phyloP scores from a whole-genome alignment of 495 filamentous ascomycete genomes.

The Annulohypoxylon moriforme region DNA sequence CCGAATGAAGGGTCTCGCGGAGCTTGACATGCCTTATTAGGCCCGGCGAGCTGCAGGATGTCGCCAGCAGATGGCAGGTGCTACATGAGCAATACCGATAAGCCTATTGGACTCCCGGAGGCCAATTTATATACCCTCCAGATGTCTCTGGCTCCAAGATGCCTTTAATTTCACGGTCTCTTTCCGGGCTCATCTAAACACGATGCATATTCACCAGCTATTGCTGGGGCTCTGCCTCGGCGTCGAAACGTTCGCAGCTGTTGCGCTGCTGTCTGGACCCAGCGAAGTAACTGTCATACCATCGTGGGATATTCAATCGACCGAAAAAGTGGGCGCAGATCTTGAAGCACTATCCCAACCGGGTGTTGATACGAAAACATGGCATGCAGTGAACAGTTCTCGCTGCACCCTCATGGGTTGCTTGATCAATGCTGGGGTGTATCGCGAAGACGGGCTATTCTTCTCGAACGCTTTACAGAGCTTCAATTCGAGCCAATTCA shows the following conservation, averaged over 20 bases:
- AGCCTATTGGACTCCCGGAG: constrained; percentile 3
- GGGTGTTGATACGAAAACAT: constrained; percentile 61
- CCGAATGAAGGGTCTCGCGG: constrained; percentile 21
- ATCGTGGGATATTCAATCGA: constrained; percentile 67
- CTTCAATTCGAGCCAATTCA: constrained; percentile 60
- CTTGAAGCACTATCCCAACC: constrained; percentile 58
- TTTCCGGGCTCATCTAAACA: background rate
- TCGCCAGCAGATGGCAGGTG: constrained; percentile 1
- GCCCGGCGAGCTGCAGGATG: constrained; percentile 9
- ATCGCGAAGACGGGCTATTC: constrained; percentile 67
- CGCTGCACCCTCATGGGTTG: constrained; percentile 69
- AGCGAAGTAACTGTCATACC: constrained; percentile 61
- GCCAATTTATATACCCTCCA: constrained; percentile 16
- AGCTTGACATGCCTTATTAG: constrained; percentile 34
- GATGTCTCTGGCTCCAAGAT: background rate
- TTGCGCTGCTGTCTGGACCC: constrained; percentile 45
- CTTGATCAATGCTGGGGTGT: constrained; percentile 64
- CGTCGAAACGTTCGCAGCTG: constrained; percentile 22
- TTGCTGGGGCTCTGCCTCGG: constrained; percentile 38
- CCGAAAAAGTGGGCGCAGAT: constrained; percentile 51
- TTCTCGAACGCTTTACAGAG: constrained; percentile 65
- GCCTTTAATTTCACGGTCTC: background rate
- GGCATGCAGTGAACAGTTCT: constrained; percentile 61
- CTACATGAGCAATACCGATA: constrained; percentile 22
- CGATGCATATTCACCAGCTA: constrained; percentile 35